A percentile compares a stretch with the other conserved stretches of the same genome.
These are phyloP conservation scores for Lentinula raphanica DNA, from an alignment of 768 basidiomycete genomes.

Conservation along the genomic window DNA sequence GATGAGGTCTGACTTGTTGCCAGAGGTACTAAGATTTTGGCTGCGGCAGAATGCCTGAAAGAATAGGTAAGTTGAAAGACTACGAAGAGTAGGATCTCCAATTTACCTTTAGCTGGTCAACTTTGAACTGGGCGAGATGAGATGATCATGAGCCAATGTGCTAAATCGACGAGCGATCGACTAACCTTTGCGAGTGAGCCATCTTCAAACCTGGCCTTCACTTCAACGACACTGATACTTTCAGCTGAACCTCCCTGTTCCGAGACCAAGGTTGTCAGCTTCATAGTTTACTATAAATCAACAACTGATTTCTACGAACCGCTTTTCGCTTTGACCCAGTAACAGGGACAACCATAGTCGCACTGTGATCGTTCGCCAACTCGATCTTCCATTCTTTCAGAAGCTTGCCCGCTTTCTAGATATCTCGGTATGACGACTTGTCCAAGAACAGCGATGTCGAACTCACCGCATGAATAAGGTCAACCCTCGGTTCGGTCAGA, in stretches of 20 bases:
- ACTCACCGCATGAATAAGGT: conserved; percentile 72
- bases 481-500: conserved; percentile 69
- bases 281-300: no score
- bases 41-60: conserved; percentile 15
- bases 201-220: conserved; percentile 58
- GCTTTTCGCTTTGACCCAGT: conserved; percentile 67
- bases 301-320: no score
- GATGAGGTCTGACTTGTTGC: conserved; percentile 69
- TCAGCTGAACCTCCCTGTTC: conserved; percentile 43
- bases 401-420: conserved; percentile 60
- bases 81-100: conserved; percentile 9
- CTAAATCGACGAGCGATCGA: conserved; percentile 2
- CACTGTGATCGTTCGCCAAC: conserved; percentile 59
- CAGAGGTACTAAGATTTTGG: conserved; percentile 55
- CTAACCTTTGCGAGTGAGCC: conserved; percentile 65
- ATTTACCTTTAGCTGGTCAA: conserved; percentile 73
- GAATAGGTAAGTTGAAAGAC: conserved; percentile 62
- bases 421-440: conserved; percentile 1
- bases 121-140: conserved; percentile 51
- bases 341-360: conserved; percentile 40
- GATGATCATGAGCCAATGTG: conserved; percentile 5
- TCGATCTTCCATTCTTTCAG: conserved; percentile 69
- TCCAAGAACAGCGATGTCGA: neutral
- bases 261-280: no score
- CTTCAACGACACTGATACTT: conserved; percentile 64